Percentiles rank a stretch among this genome's conserved stretches.
Evolutionary conservation across 2,329 filamentous ascomycete species (phyloP).

Genomic region (Phyllosticta capitalensis): DNA sequence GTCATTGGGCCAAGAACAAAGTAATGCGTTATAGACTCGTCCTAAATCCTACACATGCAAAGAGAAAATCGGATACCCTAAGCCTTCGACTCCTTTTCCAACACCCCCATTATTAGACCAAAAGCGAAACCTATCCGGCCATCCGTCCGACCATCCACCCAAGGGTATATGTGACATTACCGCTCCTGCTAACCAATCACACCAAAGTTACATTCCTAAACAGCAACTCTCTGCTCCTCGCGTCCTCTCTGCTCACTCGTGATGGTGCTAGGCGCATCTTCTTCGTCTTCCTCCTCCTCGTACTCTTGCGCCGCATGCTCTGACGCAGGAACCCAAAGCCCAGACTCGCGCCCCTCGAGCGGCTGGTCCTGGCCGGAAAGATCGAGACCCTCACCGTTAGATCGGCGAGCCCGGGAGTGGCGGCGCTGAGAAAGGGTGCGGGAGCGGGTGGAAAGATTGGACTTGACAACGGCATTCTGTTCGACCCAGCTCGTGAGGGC

Average conservation of each 20-base stretch:
- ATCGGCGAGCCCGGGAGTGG: slow-evolving; percentile 57
- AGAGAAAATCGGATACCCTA: background rate
- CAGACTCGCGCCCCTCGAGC: slow-evolving; percentile 62
- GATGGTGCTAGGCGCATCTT: slow-evolving; percentile 36
- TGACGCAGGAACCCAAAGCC: slow-evolving; percentile 69
- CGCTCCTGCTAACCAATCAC: background rate
- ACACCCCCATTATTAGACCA: background rate
- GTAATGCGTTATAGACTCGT: background rate
- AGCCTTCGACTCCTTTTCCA: background rate
- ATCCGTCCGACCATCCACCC: background rate
- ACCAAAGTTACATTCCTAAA: background rate
- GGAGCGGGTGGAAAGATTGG: slow-evolving; percentile 78
- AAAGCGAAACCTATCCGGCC: background rate
- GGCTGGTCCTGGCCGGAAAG: slow-evolving; percentile 74
- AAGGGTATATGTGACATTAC: background rate
- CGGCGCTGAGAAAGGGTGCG: slow-evolving; percentile 82
- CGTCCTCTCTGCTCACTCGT: slow-evolving; percentile 36
- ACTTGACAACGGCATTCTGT: slow-evolving; percentile 77
- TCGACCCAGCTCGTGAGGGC: slow-evolving; percentile 94
- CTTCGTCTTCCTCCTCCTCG: slow-evolving; percentile 52
- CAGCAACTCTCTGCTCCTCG: slow-evolving; percentile 36
- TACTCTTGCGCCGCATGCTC: slow-evolving; percentile 53
- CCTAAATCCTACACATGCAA: background rate
- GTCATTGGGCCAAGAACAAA: background rate
- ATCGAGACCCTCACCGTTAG: slow-evolving; percentile 65